These are phyloP conservation scores for Tolypocladium tundrense DNA, from an alignment of 2,329 filamentous ascomycete species.

Conservation along the genomic window DNA sequence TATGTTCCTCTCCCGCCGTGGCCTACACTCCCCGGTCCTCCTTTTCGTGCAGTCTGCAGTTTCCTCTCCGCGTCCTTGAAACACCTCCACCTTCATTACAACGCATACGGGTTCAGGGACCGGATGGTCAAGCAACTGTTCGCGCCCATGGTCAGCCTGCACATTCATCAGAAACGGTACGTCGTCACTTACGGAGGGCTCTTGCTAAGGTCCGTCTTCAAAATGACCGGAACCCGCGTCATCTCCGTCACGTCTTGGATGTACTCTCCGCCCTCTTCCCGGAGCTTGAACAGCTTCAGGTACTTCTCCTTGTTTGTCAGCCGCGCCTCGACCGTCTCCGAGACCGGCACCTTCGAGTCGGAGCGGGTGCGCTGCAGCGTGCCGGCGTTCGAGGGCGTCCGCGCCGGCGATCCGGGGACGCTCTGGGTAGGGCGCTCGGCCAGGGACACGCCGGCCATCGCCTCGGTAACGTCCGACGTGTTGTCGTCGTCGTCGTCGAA, in stretches of 20 bases:
- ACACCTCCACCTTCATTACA: conserved; percentile 23
- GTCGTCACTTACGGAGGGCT: conserved; percentile 86
- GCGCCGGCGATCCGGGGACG: conserved; percentile 82
- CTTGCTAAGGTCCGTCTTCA: conserved; percentile 97
- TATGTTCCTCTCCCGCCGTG: not conserved
- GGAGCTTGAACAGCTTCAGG: conserved; percentile 74
- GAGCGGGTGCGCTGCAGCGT: conserved; percentile 80
- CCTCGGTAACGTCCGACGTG: conserved; percentile 78
- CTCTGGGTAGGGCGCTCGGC: conserved; percentile 87
- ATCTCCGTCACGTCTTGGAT: conserved; percentile 98
- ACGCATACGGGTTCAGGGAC: conserved; percentile 69
- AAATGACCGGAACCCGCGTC: conserved; percentile 91
- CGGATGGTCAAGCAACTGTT: conserved; percentile 71
- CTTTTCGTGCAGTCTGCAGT: conserved; percentile 3
- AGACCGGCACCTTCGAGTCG: conserved; percentile 77
- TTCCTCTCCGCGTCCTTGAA: not conserved
- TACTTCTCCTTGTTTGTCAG: conserved; percentile 95
- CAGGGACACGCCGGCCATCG: conserved; percentile 83
- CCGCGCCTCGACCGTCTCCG: conserved; percentile 67
- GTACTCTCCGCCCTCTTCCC: conserved; percentile 89
- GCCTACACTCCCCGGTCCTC: not conserved
- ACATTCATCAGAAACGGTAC: not conserved
- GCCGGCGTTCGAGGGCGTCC: conserved; percentile 57
- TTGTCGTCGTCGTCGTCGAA: conserved; percentile 93
- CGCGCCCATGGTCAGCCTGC: conserved; percentile 11